Base-by-base conservation (phyloP, 441 rosid species). In the Sinapis alba region DNA sequence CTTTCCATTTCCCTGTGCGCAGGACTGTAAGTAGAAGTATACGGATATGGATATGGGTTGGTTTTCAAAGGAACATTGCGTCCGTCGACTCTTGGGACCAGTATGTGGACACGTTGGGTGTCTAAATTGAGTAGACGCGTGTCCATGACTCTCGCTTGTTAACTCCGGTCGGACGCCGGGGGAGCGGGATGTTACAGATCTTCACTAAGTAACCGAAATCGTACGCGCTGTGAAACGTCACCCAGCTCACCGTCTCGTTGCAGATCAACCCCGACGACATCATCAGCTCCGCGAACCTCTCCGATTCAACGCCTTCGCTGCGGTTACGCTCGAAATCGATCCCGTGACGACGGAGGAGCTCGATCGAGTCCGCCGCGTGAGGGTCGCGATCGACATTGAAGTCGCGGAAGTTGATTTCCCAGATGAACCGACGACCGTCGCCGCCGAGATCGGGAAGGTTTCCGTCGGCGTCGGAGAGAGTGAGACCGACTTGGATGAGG, bases 181-280 rank as follows among this genome's bases (percentile, higher is more conserved):
- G n/a, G n/a, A n/a, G n/a, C n/a, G n/a, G n/a, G n/a, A n/a, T n/a
- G n/a, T n/a, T n/a, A n/a, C n/a, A n/a, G n/a, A n/a, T n/a, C n/a
- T n/a, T n/a, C 34, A 93, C 85, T 16, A 93, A 19, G 76, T 93
- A 93, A 47, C 97, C 98, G 61, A 91, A 93, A 68, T 93, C 98
- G 66, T 91, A 91, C 34, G 98, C 94, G 91, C 96, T 89, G 84
- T 93, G 98, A 61, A 93, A 93, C 51, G 98, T 93, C 16, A 93
- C 96, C 98, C 97, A 93, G 58, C 90, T 93, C 75, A 93, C 94
- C 0, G 85, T 43, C 7, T 84, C 96, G 65, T 90, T 88, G 70
- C 96, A 93, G 34, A 93, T 84, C 58, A 93, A 71, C 1, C 98
- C 98, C 0, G 98, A 91, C 3, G 96, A 88, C 97, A 93, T 91